Evolutionary conservation across 306 rosid genomes (phyloP).

Genomic region (Malus sieversii): DNA sequence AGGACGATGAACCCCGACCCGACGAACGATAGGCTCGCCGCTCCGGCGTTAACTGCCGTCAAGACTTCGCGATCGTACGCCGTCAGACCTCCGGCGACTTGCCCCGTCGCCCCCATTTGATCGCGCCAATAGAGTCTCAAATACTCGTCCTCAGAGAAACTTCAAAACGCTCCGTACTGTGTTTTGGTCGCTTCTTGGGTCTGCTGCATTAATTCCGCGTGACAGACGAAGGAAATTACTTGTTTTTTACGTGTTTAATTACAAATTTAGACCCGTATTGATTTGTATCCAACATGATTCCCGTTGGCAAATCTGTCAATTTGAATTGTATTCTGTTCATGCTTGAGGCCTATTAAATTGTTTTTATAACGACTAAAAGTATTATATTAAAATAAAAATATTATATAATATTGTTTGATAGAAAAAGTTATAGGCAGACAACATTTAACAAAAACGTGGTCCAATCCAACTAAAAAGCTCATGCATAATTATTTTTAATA

Average conservation of each 20-base stretch:
- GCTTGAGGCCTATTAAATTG: neutral
- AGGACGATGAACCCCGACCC: slow-evolving; percentile 90
- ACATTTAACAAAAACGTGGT: neutral
- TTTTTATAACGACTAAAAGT: too few species aligned
- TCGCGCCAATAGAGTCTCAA: neutral
- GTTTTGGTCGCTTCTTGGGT: neutral
- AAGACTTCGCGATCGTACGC: slow-evolving; percentile 57
- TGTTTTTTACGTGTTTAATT: neutral
- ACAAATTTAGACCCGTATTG: neutral
- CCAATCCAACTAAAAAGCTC: too few species aligned
- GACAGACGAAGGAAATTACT: neutral
- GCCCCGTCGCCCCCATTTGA: slow-evolving; percentile 36
- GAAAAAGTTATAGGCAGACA: too few species aligned
- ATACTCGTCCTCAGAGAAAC: neutral
- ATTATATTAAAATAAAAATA: too few species aligned
- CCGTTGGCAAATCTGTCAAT: neutral
- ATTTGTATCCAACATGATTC: neutral
- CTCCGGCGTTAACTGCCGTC: slow-evolving; percentile 56
- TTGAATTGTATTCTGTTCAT: neutral
- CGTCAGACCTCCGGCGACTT: slow-evolving; percentile 40
- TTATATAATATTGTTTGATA: too few species aligned
- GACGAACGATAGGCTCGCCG: slow-evolving; percentile 77
- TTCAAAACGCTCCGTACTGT: neutral
- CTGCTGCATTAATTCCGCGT: neutral
- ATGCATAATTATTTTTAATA: neutral